Percentiles rank a stretch among this genome's conserved stretches.
phyloP scores from a whole-genome alignment of 768 basidiomycete species.

The Mycena galopus region DNA sequence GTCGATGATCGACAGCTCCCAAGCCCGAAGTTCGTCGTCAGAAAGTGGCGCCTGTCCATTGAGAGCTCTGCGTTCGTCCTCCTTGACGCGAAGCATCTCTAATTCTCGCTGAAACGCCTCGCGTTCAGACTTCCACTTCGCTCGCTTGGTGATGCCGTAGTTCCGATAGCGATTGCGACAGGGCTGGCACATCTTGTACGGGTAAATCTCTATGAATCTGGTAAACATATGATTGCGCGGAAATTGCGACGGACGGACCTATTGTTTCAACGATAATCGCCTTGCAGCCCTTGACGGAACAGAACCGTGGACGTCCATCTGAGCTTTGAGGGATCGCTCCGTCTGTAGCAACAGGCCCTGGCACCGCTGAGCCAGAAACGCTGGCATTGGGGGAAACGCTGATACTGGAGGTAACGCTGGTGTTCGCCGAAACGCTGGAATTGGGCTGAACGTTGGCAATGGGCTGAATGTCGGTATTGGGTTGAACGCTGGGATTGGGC shows the following conservation, averaged over 20 bases:
- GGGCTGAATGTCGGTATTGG: neutral
- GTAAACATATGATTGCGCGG: constrained; percentile 8
- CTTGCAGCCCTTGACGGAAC: constrained; percentile 71
- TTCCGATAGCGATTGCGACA: constrained; percentile 64
- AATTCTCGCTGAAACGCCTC: constrained; percentile 57
- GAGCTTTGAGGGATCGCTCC: neutral
- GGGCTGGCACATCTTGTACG: constrained; percentile 59
- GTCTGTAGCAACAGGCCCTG: neutral
- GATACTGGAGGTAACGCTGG: too few relatives aligned
- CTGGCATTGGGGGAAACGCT: neutral
- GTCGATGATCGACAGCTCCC: constrained; percentile 52
- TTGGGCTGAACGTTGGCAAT: neutral
- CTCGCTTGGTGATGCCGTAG: constrained; percentile 68
- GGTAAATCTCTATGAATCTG: constrained; percentile 43
- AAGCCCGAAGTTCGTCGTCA: constrained; percentile 52
- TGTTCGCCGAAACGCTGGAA: neutral
- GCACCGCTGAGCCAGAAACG: neutral
- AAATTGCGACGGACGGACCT: constrained; percentile 48
- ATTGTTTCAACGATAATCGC: constrained; percentile 49
- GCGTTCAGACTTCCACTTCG: constrained; percentile 65
- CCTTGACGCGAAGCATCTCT: constrained; percentile 49
- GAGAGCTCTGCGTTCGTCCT: constrained; percentile 52
- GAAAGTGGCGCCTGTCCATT: constrained; percentile 55
- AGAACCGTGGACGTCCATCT: constrained; percentile 49
- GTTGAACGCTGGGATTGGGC: neutral